Base-by-base conservation (phyloP, 148 eudicot genomes). In the Silene conica region DNA sequence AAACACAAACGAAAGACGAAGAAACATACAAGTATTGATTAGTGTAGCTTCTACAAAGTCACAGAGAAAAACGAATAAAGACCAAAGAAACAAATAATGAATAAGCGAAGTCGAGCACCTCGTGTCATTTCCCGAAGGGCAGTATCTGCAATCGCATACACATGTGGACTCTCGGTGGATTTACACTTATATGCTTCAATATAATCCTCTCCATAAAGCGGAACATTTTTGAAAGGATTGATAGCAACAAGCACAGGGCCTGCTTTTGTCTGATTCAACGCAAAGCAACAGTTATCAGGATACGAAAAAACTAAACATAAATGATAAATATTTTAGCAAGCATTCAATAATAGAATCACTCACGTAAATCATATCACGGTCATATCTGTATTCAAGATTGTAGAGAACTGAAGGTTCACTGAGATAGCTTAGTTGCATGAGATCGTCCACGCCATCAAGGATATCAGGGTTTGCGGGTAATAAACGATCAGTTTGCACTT, bases 371-470 rank as follows among this genome's bases (percentile, higher is more conserved):
- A 84, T 71, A 82, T 92, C 96, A 56, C 76, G 84, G 45, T 88
- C 68, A 70, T 90, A 95, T 92, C 99, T 84, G 76, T 87, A 90
- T 68, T 90, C 90, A 78, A 95, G 92, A 85, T 95, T 92, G 85
- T 92, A 84, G 23, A 95, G 84, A 12, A 95, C 97, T 56, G 99
- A 86, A 63, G 99, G 99, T 65, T 95, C 99, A 77, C 84, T 86
- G 52, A 96, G 80, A 82, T 86, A 96, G 81, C 99, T 96, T 62
- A 96, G 84, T 83, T 96, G 99, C 92, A 92, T 87, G 69, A 96
- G 95, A 86, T 96, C 96, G 80, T 92, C 97, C 25, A 96, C 97
- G 3, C 97, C 97, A 76, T 96, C 94, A 77, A 96, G 92, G 56
- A 96, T 90, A 81, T 89, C 92, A 58, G 99, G 99, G 76, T 96